Conservation (phyloP, 2,329 filamentous ascomycete genomes). For the Emydomyces testavorans region DNA sequence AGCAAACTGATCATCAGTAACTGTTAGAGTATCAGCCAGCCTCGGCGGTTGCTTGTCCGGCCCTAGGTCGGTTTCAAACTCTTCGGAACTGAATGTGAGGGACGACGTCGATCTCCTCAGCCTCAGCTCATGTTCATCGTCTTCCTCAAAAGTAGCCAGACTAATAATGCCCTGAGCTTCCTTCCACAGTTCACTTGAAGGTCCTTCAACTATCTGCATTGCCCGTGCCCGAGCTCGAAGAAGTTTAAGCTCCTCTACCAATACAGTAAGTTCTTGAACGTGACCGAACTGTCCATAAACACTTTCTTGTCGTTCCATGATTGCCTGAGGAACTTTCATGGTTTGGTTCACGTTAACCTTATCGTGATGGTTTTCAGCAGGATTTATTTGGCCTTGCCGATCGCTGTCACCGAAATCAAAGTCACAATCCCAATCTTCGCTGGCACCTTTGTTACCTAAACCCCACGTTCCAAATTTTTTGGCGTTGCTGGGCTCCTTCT, state of each 20-base stretch:
- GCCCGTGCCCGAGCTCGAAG: constrained; percentile 45
- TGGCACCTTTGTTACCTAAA: constrained; percentile 54
- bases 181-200: constrained; percentile 47
- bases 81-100: constrained; percentile 7
- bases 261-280: constrained; percentile 50
- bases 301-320: constrained; percentile 53
- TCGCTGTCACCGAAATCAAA: constrained; percentile 50
- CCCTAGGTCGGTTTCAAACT: constrained; percentile 5
- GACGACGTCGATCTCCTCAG: constrained; percentile 9
- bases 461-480: constrained; percentile 56
- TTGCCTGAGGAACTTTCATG: constrained; percentile 48
- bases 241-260: constrained; percentile 55
- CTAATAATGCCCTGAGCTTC: constrained; percentile 58
- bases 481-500: constrained; percentile 39
- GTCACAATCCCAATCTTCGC: constrained; percentile 58
- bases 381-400: constrained; percentile 18
- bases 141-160: constrained; percentile 52
- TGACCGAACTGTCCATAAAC: constrained; percentile 55
- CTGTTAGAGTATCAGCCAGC: constrained; percentile 1
- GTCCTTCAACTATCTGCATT: constrained; percentile 44
- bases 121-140: constrained; percentile 30
- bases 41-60: not conserved
- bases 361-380: not conserved
- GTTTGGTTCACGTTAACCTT: constrained; percentile 22
- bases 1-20: not conserved